Base-by-base conservation (phyloP, 108 stramenopile species). In the Skeletonema tropicum region DNA sequence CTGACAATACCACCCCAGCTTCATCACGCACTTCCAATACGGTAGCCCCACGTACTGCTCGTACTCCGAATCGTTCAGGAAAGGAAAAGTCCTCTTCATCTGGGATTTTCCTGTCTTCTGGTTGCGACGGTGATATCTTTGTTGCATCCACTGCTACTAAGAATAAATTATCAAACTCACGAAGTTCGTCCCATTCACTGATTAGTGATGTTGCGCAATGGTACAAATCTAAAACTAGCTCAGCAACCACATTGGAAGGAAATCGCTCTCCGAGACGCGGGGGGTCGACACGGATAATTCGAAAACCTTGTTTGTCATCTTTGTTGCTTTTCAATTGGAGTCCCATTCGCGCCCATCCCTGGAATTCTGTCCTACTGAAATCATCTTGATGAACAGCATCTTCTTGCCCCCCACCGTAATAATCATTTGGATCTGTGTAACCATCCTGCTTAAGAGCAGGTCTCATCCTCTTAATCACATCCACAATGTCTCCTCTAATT, bases 81-180 rank as follows among this genome's bases (percentile, higher is more conserved):
- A 97, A 93, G n/a, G 82, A 88, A 15, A 77, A 77, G 71, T 94
- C 97, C 48, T 94, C 93, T 75, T 94, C 92, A 38, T 92, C 93
- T 7, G 90, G 88, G 29, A 93, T 76, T 21, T 75, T 68, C 26
- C 82, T 77, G 12, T 92, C 91, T 26, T 74, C 73, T 9, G 90
- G 82, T 17, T 88, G 77, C 9, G 70, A 80, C 26, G 89, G 89
- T 48, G 64, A 79, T 83, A 89, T 90, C 52, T 71, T 70, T n/a
- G 88, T 76, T 3, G 91, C 95, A 76, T 96, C 95, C 1, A 96
- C 70, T 11, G 82, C 60, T 21, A 98, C 69, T 45, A 98, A 70
- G 75, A 98, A 99, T 10, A 97, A 65, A 59, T 94, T 96, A 75
- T 98, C 98, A 68, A 89, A 91, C 72, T 98, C 96, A 11, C 96